Base-by-base conservation (phyloP, 805 yeast species). In the Yarrowia osloensis region DNA sequence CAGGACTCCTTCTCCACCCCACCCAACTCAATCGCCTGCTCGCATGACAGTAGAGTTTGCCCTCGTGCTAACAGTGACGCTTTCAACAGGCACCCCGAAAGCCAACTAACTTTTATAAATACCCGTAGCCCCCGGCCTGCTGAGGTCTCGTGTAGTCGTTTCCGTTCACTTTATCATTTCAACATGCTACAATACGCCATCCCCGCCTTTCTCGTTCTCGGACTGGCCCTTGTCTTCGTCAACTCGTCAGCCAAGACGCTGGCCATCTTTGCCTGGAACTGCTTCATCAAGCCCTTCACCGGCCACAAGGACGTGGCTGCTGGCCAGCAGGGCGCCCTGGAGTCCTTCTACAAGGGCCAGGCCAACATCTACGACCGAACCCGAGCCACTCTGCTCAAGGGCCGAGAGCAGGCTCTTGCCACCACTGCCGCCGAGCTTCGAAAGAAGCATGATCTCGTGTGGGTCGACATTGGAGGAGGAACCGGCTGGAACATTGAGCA, bases 401-500 rank as follows among this genome's bases (percentile, higher is more conserved):
- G 96, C 22, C 82, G 96, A 72, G 86, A 84, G 72, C 82, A 82
- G 67, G 86, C 90, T 67, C 79, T 89, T 67, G 80, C 66, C 21
- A 75, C 88, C 68, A 89, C 90, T 0, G 81, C 80, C 33, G 75
- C 87, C 28, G 92, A 89, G 75, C 76, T 88, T 40, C 73, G 74
- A 39, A 79, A 78, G 65, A 76, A 75, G 29, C 67, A 69, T 13
- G 70, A 71, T 54, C 70, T 73, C 22, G 73, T 74, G 31, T 74
- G 77, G 77, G 71, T 74, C 37, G 77, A 74, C 52, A 84, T 90
- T 73, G 96, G 96, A 62, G 96, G 96, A 35, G 96, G 96, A 26
- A 90, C 96, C 6, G 96, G 96, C 57, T 81, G 86, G 76, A 90
- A 90, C 77, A 87, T 90, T 72, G 95, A 90, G 76, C 81, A 83